Percentiles rank a stretch among this genome's conserved stretches.
Evolutionary conservation across 202 grass and related monocot species (phyloP).

Genomic region (Bolboschoenoplectus hybrid): DNA sequence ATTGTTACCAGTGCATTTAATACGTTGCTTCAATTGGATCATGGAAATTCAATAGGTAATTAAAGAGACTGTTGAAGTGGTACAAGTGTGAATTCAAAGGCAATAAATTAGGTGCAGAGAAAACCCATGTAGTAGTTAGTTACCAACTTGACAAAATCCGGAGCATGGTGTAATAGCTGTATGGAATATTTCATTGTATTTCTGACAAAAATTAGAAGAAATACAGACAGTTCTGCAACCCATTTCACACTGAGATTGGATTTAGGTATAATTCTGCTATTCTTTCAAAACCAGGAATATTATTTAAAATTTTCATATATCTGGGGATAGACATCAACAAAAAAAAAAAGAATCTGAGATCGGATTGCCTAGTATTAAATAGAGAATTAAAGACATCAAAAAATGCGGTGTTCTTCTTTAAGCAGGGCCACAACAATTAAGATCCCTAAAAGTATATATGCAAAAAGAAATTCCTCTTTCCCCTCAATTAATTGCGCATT

Average conservation of each 20-base stretch:
- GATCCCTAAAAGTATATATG: not conserved
- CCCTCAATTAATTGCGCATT: constrained; percentile 25
- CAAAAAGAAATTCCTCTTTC: constrained; percentile 26
- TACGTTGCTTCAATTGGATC: not conserved
- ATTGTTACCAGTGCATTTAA: not conserved
- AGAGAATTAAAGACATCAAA: not conserved
- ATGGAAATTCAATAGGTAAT: not conserved
- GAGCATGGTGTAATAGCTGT: not conserved
- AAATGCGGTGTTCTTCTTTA: constrained; percentile 28
- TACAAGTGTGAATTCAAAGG: constrained; percentile 21
- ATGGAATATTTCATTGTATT: not conserved
- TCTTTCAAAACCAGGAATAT: not conserved
- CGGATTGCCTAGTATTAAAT: constrained; percentile 17
- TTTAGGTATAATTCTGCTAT: not conserved
- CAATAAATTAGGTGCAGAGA: constrained; percentile 24
- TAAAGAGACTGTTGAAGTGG: not conserved
- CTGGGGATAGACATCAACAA: not conserved
- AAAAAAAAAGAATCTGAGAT: not conserved
- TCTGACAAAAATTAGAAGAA: not conserved
- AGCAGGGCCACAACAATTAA: constrained; percentile 32
- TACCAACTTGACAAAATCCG: constrained; percentile 22
- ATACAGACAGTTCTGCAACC: not conserved
- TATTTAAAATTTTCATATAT: not conserved
- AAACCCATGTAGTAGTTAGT: constrained; percentile 14
- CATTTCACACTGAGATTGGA: not conserved